Evolutionary conservation across 1,284 basidiomycete species (phyloP).

Genomic region (Cutaneotrichosporon sp.): DNA sequence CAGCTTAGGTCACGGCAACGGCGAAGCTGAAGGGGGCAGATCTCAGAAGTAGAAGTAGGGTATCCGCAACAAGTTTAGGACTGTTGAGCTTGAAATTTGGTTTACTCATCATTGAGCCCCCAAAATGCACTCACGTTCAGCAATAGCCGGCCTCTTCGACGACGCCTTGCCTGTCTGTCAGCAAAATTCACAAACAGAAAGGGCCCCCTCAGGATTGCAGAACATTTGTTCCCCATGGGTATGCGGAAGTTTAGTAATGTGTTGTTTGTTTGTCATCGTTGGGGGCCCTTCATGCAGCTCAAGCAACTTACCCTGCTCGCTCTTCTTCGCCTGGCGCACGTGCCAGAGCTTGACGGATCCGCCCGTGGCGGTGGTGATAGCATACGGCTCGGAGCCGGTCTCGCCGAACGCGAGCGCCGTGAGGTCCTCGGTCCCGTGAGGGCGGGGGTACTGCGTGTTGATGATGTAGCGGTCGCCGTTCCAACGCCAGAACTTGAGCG

Average conservation of each 20-base stretch:
- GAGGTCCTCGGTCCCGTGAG: constrained; percentile 71
- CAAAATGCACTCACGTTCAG: constrained; percentile 45
- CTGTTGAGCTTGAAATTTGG: constrained; percentile 55
- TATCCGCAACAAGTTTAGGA: constrained; percentile 51
- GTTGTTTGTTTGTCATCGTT: constrained; percentile 50
- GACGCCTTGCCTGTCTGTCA: constrained; percentile 40
- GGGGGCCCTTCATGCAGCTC: constrained; percentile 17
- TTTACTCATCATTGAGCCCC: constrained; percentile 48
- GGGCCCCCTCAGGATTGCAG: constrained; percentile 53
- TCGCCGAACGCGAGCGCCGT: constrained; percentile 66
- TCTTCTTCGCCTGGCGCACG: constrained; percentile 45
- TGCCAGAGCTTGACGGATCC: constrained; percentile 57
- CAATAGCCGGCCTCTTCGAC: constrained; percentile 32
- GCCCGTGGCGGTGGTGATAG: constrained; percentile 52
- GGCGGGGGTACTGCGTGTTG: constrained; percentile 87
- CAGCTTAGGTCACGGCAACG: constrained; percentile 23
- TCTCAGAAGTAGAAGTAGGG: constrained; percentile 55
- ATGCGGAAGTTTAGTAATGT: constrained; percentile 49
- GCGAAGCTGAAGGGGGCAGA: constrained; percentile 21
- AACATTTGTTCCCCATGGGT: constrained; percentile 49
- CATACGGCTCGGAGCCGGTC: constrained; percentile 37
- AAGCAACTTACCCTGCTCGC: constrained; percentile 46
- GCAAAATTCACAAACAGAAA: not conserved
- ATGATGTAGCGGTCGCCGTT: constrained; percentile 57
- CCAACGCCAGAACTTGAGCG: constrained; percentile 83